Percentiles rank a stretch among this genome's conserved stretches.
Evolutionary conservation across 805 yeast genomes (phyloP).

Genomic region (Metschnikowia dekortorum): DNA sequence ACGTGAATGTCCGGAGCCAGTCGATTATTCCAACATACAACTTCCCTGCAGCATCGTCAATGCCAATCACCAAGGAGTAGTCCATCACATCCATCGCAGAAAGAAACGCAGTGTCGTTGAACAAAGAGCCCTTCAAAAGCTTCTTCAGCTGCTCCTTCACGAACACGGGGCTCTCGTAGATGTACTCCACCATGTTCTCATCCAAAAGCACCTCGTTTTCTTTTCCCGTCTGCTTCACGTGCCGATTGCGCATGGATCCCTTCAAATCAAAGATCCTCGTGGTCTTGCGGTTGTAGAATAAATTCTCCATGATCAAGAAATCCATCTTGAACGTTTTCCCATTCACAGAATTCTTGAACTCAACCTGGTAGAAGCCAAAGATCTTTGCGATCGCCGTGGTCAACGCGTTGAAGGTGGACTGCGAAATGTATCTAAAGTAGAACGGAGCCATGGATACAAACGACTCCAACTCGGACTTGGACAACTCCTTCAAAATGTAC

Average conservation of each 20-base stretch:
- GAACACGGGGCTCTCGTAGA: constrained; percentile 92
- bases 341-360: constrained; percentile 71
- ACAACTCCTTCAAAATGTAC: constrained; percentile 82
- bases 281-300: constrained; percentile 79
- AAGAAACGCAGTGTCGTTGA: constrained; percentile 91
- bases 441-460: constrained; percentile 95
- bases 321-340: constrained; percentile 82
- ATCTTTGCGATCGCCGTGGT: constrained; percentile 94
- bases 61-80: constrained; percentile 90
- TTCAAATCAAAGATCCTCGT: constrained; percentile 89
- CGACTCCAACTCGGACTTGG: constrained; percentile 85
- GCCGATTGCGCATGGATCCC: constrained; percentile 97
- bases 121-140: constrained; percentile 77
- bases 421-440: constrained; percentile 93
- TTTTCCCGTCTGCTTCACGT: constrained; percentile 92
- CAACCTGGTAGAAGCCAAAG: constrained; percentile 93
- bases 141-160: constrained; percentile 90
- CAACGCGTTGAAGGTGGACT: constrained; percentile 88
- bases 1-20: constrained; percentile 91
- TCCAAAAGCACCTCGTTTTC: constrained; percentile 92
- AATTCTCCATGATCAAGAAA: constrained; percentile 90
- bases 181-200: constrained; percentile 97
- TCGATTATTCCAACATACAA: constrained; percentile 92
- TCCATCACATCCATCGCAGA: constrained; percentile 99
- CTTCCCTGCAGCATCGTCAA: constrained; percentile 60